Evolutionary conservation across 2,329 filamentous ascomycete genomes (phyloP), one percentile per base, ranked within the genome.

Genomic region (Verticillium klebahnii): DNA sequence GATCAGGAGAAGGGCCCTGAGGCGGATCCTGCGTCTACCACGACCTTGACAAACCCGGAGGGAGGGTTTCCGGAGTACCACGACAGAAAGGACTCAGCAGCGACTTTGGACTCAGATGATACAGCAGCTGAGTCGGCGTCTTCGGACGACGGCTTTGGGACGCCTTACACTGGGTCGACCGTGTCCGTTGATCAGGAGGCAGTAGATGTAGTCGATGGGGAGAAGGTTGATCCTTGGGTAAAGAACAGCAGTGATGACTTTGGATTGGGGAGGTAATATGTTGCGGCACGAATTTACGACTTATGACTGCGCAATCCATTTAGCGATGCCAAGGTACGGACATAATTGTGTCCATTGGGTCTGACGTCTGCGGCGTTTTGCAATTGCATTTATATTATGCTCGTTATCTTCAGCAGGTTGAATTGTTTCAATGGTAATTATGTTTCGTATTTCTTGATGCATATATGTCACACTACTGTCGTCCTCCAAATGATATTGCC

Each of bases 1-100:
- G 66, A 69, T 25, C 52, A 54, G 3, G 67, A 69, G 60, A 67
- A 65, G 56, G 61, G 61, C 14, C 12, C 40, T 1, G 40, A 50
- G 40, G 40, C 40, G 9, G n/a, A 7, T 50, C n/a, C 23, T 23
- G 40, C 8, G 40, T 50, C 40, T 7, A 9, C 40, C 7, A 11
- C n/a, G 19, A 50, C 40, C 7, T 12, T 50, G 40, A 23, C n/a
- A 8, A 23, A 23, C 7, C n/a, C 40, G 2, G 40, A 23, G 3
- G n/a, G 19, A 12, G 40, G 3, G 40, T 25, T 50, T 50, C 2
- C 9, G 8, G n/a, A 19, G n/a, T 50, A 19, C 12, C 40, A 50
- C 12, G 40, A 50, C n/a, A 50, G 40, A 14, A 23, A 19, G n/a
- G 40, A 23, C n/a, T 50, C 40, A 8, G 40, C 17, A 4, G n/a